Evolutionary conservation across 768 basidiomycete genomes (phyloP).

Genomic region (Exidia glandulosa): DNA sequence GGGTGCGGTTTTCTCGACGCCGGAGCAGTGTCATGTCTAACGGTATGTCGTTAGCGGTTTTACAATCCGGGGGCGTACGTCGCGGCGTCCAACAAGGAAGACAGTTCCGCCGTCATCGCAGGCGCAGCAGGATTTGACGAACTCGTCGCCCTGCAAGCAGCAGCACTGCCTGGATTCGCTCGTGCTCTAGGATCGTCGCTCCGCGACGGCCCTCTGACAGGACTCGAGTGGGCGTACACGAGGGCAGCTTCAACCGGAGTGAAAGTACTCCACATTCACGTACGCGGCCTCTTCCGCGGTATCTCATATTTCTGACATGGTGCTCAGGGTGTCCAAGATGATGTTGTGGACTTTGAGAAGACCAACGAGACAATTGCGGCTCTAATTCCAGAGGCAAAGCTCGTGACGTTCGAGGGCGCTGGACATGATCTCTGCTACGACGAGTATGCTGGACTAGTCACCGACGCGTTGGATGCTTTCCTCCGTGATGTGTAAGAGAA

Average conservation of each 20-base stretch:
- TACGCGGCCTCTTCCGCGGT: neutral
- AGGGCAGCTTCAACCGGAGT: constrained; percentile 5
- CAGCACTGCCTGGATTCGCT: constrained; percentile 8
- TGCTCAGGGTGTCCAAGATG: constrained; percentile 12
- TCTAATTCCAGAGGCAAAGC: constrained; percentile 9
- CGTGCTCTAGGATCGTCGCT: constrained; percentile 10
- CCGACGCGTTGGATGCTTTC: too few relatives aligned
- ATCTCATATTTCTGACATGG: neutral
- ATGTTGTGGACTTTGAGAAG: constrained; percentile 4
- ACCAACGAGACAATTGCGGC: constrained; percentile 4
- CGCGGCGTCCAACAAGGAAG: neutral
- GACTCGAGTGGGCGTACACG: constrained; percentile 14
- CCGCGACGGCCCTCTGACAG: constrained; percentile 15
- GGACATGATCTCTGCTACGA: constrained; percentile 10
- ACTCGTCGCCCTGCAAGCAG: constrained; percentile 1
- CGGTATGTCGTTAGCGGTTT: neutral
- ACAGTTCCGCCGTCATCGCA: too few relatives aligned
- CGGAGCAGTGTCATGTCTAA: neutral
- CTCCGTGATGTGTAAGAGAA: too few relatives aligned
- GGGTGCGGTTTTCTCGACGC: neutral
- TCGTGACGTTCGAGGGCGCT: constrained; percentile 11
- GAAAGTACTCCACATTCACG: constrained; percentile 9
- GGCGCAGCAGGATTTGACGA: neutral
- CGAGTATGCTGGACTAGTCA: neutral
- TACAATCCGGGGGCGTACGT: neutral